Evolutionary conservation across 768 basidiomycete genomes (phyloP).

Genomic region (Boletus subparvulus): DNA sequence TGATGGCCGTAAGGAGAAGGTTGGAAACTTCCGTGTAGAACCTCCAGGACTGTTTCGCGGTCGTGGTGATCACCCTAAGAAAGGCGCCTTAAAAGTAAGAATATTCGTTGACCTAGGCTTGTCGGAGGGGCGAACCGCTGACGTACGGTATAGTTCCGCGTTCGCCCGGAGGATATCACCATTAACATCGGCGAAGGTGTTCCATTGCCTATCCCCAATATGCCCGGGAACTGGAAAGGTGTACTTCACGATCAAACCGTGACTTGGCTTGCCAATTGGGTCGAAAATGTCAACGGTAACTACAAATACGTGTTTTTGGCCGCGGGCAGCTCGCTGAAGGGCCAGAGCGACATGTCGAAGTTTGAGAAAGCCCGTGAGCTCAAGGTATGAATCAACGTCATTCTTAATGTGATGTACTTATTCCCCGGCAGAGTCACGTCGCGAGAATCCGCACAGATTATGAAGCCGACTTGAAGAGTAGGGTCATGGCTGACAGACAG

Average conservation of each 20-base stretch:
- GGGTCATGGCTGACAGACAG: slow-evolving; percentile 93
- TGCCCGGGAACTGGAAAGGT: slow-evolving; percentile 88
- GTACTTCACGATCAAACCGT: slow-evolving; percentile 93
- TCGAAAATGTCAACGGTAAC: slow-evolving; percentile 94
- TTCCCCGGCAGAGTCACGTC: slow-evolving; percentile 68
- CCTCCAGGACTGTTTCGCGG: slow-evolving; percentile 98
- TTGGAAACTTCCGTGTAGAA: slow-evolving; percentile 97
- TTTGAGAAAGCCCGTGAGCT: slow-evolving; percentile 98
- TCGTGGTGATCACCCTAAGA: slow-evolving; percentile 97
- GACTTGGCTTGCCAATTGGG: slow-evolving; percentile 99
- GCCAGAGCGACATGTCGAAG: slow-evolving; percentile 96
- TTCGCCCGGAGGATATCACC: slow-evolving; percentile 92
- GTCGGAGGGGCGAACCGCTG: slow-evolving; percentile 4
- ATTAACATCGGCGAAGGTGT: slow-evolving; percentile 85
- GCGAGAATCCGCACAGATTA: slow-evolving; percentile 91
- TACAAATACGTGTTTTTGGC: slow-evolving; percentile 98
- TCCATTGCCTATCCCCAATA: slow-evolving; percentile 82
- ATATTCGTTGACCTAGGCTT: background rate
- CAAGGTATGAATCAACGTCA: slow-evolving; percentile 54
- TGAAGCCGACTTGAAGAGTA: slow-evolving; percentile 75
- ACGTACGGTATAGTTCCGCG: slow-evolving; percentile 58
- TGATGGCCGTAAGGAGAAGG: slow-evolving; percentile 96
- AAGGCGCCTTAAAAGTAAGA: slow-evolving; percentile 88
- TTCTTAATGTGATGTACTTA: slow-evolving; percentile 4
- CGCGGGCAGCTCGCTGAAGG: slow-evolving; percentile 96